Conservation (phyloP, 805 yeast species). For the Zygotorulaspora sp. region DNA sequence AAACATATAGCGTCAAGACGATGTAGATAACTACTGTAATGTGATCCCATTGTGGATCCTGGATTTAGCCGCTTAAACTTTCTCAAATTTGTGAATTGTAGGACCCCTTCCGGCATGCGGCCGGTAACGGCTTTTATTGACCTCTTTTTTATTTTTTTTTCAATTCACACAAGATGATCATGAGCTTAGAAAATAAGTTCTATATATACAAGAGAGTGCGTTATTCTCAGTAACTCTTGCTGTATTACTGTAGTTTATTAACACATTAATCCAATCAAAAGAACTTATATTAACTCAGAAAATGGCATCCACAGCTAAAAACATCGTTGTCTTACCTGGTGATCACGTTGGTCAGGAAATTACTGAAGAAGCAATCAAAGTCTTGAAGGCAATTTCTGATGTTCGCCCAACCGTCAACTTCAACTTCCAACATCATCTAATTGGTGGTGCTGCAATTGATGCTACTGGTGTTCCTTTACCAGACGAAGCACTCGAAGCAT, state of each 20-base stretch:
- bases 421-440: conserved; percentile 75
- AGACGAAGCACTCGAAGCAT: conserved; percentile 74
- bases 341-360: conserved; percentile 96
- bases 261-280: too few relatives aligned
- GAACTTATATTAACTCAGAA: too few relatives aligned
- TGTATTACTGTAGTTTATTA: too few relatives aligned
- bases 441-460: conserved; percentile 98
- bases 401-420: conserved; percentile 56
- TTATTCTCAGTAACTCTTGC: too few relatives aligned
- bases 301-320: conserved; percentile 41
- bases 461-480: conserved; percentile 92
- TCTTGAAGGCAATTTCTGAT: conserved; percentile 69
- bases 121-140: conserved; percentile 3
- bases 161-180: too few relatives aligned
- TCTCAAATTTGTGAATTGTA: neutral
- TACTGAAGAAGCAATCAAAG: conserved; percentile 86
- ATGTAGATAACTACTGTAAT: too few relatives aligned
- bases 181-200: too few relatives aligned
- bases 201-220: neutral
- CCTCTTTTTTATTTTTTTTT: conserved; percentile 1
- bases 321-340: conserved; percentile 86
- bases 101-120: neutral
- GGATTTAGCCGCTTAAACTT: neutral
- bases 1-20: too few relatives aligned
- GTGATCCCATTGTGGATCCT: too few relatives aligned